These are phyloP conservation scores for Taxillus chinensis DNA, from an alignment of 164 flowering plant species.

Conservation along the genomic window DNA sequence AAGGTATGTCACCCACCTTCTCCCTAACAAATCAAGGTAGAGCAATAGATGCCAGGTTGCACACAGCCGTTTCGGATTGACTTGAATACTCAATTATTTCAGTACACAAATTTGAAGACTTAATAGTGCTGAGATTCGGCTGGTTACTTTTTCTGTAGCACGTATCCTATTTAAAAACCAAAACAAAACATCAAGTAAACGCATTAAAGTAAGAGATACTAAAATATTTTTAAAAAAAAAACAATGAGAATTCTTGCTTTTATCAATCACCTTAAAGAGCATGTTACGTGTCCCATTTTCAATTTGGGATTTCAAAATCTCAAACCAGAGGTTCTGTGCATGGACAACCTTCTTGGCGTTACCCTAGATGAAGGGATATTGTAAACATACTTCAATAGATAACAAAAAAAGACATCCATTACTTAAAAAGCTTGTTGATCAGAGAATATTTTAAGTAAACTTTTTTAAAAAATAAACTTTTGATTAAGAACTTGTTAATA, in stretches of 20 bases:
- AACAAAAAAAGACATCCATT: background rate
- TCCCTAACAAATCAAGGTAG: conserved; percentile 90
- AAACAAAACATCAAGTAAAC: background rate
- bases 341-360: conserved; percentile 92
- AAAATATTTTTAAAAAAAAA: background rate
- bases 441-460: no score
- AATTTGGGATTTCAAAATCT: conserved; percentile 75
- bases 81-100: conserved; percentile 92
- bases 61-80: conserved; percentile 96
- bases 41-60: conserved; percentile 97
- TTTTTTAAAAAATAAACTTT: no score
- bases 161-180: conserved; percentile 52
- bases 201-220: background rate
- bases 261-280: conserved; percentile 72
- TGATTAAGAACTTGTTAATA: no score
- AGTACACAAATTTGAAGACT: conserved; percentile 91
- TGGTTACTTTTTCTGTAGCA: conserved; percentile 96
- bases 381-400: background rate
- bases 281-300: conserved; percentile 98
- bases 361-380: conserved; percentile 35
- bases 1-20: conserved; percentile 33
- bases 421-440: background rate
- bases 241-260: background rate
- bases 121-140: conserved; percentile 91
- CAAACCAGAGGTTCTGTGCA: conserved; percentile 93